Conservation (phyloP, 176 grass and related monocot species). For the Saccharum officinarum region DNA sequence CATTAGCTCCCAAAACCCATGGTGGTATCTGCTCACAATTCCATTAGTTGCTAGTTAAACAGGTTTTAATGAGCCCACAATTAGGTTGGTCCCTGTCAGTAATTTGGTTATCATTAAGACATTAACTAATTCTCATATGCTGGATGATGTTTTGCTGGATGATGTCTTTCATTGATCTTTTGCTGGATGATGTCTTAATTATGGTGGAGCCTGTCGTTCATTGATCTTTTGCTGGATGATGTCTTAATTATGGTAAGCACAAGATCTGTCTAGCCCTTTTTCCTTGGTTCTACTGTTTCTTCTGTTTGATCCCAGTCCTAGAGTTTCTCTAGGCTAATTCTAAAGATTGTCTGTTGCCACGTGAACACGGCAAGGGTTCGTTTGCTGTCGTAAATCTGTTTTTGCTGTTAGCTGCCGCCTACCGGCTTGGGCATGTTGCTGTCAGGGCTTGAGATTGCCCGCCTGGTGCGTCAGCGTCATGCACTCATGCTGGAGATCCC, state of each 20-base stretch:
- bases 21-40: slow-evolving; percentile 17
- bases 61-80: slow-evolving; percentile 20
- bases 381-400: slow-evolving; percentile 37
- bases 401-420: slow-evolving; percentile 35
- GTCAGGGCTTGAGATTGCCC: not conserved
- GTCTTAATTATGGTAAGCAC: not conserved
- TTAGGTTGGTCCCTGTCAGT: not conserved
- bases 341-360: not conserved
- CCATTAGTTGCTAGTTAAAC: slow-evolving; percentile 27
- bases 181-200: too few species aligned
- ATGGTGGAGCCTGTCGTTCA: too few species aligned
- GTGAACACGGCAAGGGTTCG: not conserved
- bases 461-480: slow-evolving; percentile 38
- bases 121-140: not conserved
- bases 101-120: slow-evolving; percentile 16
- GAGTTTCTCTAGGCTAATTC: not conserved
- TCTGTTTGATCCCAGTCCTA: not conserved
- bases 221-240: too few species aligned
- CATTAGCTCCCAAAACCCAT: slow-evolving; percentile 3
- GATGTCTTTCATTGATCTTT: too few species aligned
- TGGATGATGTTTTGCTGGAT: too few species aligned
- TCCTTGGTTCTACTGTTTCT: not conserved
- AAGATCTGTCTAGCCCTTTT: not conserved
- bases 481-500: not conserved
- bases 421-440: not conserved